A percentile compares a stretch with the other conserved stretches of the same genome.
Conservation (phyloP, 306 rosid species). For the Quercus rubra region DNA sequence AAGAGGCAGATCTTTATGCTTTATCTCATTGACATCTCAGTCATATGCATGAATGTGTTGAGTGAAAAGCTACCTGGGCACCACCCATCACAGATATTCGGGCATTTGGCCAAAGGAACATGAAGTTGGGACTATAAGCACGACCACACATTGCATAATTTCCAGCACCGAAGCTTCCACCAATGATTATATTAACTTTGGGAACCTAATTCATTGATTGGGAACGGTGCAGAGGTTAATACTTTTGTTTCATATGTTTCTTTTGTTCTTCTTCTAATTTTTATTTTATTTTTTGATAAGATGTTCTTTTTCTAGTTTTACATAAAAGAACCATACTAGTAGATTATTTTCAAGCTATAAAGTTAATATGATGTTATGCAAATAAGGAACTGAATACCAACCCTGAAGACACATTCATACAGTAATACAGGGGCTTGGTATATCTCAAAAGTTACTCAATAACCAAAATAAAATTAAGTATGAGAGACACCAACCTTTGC, state of each 20-base stretch:
- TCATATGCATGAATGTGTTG: not conserved
- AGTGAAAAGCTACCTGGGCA: constrained; percentile 61
- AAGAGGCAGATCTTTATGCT: not conserved
- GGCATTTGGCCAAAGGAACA: constrained; percentile 98
- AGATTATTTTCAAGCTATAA: not conserved
- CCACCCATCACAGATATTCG: constrained; percentile 97
- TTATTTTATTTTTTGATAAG: not conserved
- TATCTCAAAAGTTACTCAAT: not conserved
- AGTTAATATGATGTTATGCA: not conserved
- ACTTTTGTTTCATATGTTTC: not conserved
- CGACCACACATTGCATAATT: constrained; percentile 99
- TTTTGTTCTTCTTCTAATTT: not conserved
- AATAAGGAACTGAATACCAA: not conserved
- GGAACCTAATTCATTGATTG: constrained; percentile 64
- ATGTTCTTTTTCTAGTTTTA: not conserved
- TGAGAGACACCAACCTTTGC: constrained; percentile 63
- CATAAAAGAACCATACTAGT: not conserved
- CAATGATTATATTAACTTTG: constrained; percentile 79
- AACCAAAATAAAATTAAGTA: not conserved
- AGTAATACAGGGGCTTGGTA: not conserved
- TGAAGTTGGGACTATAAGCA: constrained; percentile 88
- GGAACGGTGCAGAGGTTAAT: constrained; percentile 5
- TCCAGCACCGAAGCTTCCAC: constrained; percentile 99
- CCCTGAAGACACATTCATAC: not conserved
- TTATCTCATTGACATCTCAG: not conserved